These are phyloP conservation scores for Santalum album DNA, from an alignment of 164 flowering plant genomes.

Conservation along the genomic window DNA sequence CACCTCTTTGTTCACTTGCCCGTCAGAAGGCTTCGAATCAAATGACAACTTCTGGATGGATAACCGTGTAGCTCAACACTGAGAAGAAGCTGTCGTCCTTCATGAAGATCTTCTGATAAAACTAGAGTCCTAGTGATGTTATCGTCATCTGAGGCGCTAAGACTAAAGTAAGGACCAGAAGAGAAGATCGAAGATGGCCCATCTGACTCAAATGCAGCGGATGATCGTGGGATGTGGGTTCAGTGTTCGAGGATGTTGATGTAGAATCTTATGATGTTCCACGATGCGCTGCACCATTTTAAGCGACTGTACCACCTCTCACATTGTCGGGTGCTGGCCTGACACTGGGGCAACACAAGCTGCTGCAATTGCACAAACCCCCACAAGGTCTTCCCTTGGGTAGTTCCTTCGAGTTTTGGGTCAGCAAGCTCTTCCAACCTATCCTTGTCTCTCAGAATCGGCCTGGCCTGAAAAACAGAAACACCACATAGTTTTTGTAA, in stretches of 20 bases:
- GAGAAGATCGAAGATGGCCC: slow-evolving; percentile 93
- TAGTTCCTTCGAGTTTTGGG: slow-evolving; percentile 62
- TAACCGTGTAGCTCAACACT: background rate
- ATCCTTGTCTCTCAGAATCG: slow-evolving; percentile 83
- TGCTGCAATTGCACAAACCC: slow-evolving; percentile 95
- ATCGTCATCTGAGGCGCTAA: slow-evolving; percentile 65
- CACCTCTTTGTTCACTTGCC: background rate
- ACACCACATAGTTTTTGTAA: background rate
- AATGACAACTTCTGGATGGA: background rate
- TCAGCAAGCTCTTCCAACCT: slow-evolving; percentile 88
- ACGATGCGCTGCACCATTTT: slow-evolving; percentile 86
- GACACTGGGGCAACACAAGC: slow-evolving; percentile 99
- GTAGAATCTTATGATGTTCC: slow-evolving; percentile 70
- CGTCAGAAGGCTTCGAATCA: background rate
- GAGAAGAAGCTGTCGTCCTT: slow-evolving; percentile 53
- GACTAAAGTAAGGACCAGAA: slow-evolving; percentile 89
- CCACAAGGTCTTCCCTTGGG: slow-evolving; percentile 79
- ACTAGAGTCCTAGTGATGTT: slow-evolving; percentile 60
- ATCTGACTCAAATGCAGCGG: slow-evolving; percentile 85
- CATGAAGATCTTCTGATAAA: slow-evolving; percentile 96
- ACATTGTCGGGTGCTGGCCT: slow-evolving; percentile 91
- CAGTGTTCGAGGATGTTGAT: slow-evolving; percentile 28
- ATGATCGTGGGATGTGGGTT: slow-evolving; percentile 71
- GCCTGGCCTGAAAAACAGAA: slow-evolving; percentile 65
- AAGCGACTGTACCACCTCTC: slow-evolving; percentile 97